A percentile compares a stretch with the other conserved stretches of the same genome.
Evolutionary conservation across 192 early-diverging fungal genomes (phyloP).

Genomic region (Powellomyces hirtus): DNA sequence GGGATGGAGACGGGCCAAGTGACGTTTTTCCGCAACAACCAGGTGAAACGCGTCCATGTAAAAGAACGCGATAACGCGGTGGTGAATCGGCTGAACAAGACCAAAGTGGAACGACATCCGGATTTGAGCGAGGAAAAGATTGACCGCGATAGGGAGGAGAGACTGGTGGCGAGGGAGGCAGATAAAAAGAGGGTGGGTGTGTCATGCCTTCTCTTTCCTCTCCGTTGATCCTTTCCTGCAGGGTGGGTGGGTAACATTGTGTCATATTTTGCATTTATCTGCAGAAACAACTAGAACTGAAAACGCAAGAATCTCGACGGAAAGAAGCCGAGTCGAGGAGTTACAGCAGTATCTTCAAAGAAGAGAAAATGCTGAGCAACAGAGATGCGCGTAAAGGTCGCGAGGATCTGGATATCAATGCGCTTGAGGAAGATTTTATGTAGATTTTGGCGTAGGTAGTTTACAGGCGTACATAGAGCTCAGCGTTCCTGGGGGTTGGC

Average conservation of each 20-base stretch:
- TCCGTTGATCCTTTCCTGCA: too few species aligned
- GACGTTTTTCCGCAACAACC: constrained; percentile 75
- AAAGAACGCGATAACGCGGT: constrained; percentile 75
- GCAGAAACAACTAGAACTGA: constrained; percentile 44
- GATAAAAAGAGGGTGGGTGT: constrained; percentile 36
- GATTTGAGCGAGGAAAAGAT: constrained; percentile 77
- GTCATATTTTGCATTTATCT: too few species aligned
- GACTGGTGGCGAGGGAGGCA: constrained; percentile 29
- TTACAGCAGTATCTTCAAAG: constrained; percentile 47
- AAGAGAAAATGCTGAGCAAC: constrained; percentile 32
- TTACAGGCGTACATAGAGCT: too few species aligned
- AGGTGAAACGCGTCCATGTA: constrained; percentile 82
- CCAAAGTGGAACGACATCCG: constrained; percentile 70
- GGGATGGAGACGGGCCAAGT: constrained; percentile 98
- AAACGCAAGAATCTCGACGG: constrained; percentile 34
- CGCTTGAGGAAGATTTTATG: constrained; percentile 52
- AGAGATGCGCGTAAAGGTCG: constrained; percentile 21
- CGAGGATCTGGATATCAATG: not conserved
- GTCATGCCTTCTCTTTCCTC: too few species aligned
- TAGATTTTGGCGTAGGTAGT: too few species aligned
- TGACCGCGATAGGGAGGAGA: constrained; percentile 48
- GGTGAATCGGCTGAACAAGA: constrained; percentile 94
- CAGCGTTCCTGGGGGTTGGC: too few species aligned
- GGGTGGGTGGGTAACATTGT: too few species aligned
- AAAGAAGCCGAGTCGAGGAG: constrained; percentile 37